phyloP scores from a whole-genome alignment of 2,329 filamentous ascomycete species.

The Trichophyton rubrum region DNA sequence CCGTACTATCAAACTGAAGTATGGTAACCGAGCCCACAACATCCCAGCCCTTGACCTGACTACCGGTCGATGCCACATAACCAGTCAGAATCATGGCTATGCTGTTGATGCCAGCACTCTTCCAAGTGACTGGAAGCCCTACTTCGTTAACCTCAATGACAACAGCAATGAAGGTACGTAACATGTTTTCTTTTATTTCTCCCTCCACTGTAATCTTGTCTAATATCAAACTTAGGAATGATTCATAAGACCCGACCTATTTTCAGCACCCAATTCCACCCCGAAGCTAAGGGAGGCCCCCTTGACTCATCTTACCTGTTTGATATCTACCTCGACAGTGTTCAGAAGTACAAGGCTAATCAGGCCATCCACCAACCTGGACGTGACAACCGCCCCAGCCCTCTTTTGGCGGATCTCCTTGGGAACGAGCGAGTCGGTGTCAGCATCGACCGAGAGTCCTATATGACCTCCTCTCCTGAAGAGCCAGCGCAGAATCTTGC shows the following conservation, averaged over 20 bases:
- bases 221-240: slow-evolving; percentile 43
- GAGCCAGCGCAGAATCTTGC: slow-evolving; percentile 14
- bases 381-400: slow-evolving; percentile 76
- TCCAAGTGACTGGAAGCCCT: slow-evolving; percentile 82
- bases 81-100: slow-evolving; percentile 96
- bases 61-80: slow-evolving; percentile 96
- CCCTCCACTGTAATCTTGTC: neutral
- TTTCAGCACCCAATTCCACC: slow-evolving; percentile 98
- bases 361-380: slow-evolving; percentile 56
- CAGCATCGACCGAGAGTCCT: slow-evolving; percentile 47
- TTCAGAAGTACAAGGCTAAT: slow-evolving; percentile 75
- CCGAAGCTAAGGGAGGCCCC: slow-evolving; percentile 92
- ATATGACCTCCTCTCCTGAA: slow-evolving; percentile 13
- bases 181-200: slow-evolving; percentile 1
- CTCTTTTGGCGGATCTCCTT: slow-evolving; percentile 78
- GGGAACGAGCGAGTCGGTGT: slow-evolving; percentile 93
- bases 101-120: slow-evolving; percentile 79
- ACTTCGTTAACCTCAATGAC: slow-evolving; percentile 97
- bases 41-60: slow-evolving; percentile 90
- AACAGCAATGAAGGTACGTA: slow-evolving; percentile 74
- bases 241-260: slow-evolving; percentile 93
- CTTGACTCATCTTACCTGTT: slow-evolving; percentile 94
- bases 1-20: slow-evolving; percentile 93
- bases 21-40: slow-evolving; percentile 97
- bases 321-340: slow-evolving; percentile 87